These are phyloP conservation scores for Aspergillus funiculosus DNA, from an alignment of 495 filamentous ascomycete species.

Conservation along the genomic window DNA sequence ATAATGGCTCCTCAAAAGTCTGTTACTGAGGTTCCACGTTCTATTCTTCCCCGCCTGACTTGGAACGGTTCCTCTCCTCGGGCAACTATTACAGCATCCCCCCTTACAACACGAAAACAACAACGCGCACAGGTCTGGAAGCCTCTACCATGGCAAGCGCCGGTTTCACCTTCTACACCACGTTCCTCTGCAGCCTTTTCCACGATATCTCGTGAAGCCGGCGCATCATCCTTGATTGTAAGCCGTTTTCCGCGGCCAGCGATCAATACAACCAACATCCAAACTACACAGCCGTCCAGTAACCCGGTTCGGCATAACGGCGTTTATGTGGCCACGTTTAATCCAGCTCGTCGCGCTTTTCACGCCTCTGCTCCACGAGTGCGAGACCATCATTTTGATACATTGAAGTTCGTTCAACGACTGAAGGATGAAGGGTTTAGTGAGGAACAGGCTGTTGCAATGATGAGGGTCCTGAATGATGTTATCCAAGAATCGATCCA, in stretches of 20 bases:
- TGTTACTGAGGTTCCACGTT: constrained; percentile 36
- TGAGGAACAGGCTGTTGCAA: constrained; percentile 87
- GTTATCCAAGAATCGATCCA: constrained; percentile 98
- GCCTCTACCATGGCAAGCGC: constrained; percentile 23
- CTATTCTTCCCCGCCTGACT: constrained; percentile 39
- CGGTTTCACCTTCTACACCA: constrained; percentile 10
- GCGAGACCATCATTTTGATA: constrained; percentile 96
- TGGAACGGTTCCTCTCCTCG: constrained; percentile 42
- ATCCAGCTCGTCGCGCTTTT: constrained; percentile 52
- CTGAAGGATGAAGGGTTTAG: constrained; percentile 89
- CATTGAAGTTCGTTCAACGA: constrained; percentile 90
- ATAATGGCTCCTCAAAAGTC: constrained; percentile 36
- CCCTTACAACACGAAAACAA: constrained; percentile 26
- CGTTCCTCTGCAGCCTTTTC: constrained; percentile 23
- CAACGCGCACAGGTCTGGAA: constrained; percentile 22
- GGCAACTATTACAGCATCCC: constrained; percentile 27
- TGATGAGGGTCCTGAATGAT: constrained; percentile 96
- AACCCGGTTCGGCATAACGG: constrained; percentile 42
- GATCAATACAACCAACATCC: constrained; percentile 5
- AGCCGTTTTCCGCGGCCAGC: constrained; percentile 18
- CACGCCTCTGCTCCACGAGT: constrained; percentile 55
- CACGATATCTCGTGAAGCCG: constrained; percentile 17
- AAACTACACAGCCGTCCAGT: constrained; percentile 18
- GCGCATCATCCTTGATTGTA: constrained; percentile 19
- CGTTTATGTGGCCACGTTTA: constrained; percentile 42